A percentile compares a stretch with the other conserved stretches of the same genome.
Conservation (phyloP, 495 filamentous ascomycete genomes). For the Monascus purpureus region DNA sequence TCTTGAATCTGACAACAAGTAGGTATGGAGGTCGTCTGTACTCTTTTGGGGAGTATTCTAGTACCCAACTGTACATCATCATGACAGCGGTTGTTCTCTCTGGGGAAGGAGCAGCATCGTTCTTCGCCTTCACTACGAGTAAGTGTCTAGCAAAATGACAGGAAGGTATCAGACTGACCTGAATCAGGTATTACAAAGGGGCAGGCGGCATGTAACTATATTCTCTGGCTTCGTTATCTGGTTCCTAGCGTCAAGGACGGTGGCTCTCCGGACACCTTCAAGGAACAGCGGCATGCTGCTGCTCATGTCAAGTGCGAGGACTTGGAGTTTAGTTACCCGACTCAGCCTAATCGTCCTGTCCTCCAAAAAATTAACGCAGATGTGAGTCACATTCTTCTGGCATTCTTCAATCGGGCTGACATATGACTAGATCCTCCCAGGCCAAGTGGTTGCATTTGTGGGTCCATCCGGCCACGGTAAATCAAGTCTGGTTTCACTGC, state of each 20-base stretch:
- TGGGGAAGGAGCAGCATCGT: slow-evolving; percentile 28
- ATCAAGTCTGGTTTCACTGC: slow-evolving; percentile 42
- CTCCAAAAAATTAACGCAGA: slow-evolving; percentile 3
- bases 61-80: slow-evolving; percentile 33
- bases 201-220: slow-evolving; percentile 28
- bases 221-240: slow-evolving; percentile 27
- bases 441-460: slow-evolving; percentile 48
- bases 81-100: slow-evolving; percentile 39
- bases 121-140: slow-evolving; percentile 29
- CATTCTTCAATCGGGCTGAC: neutral
- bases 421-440: slow-evolving; percentile 31
- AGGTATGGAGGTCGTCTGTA: slow-evolving; percentile 1
- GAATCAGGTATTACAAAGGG: slow-evolving; percentile 25
- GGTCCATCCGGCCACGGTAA: slow-evolving; percentile 54
- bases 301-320: neutral
- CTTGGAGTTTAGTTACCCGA: slow-evolving; percentile 6
- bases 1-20: slow-evolving; percentile 10
- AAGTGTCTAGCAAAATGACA: too few species aligned
- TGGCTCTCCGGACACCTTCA: slow-evolving; percentile 6
- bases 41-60: slow-evolving; percentile 2
- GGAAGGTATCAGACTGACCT: too few species aligned
- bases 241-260: slow-evolving; percentile 19
- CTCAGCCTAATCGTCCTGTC: slow-evolving; percentile 5
- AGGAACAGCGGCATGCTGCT: slow-evolving; percentile 4
- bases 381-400: neutral